Base-by-base conservation (phyloP, 2,329 filamentous ascomycete genomes). In the Fusarium sp. region DNA sequence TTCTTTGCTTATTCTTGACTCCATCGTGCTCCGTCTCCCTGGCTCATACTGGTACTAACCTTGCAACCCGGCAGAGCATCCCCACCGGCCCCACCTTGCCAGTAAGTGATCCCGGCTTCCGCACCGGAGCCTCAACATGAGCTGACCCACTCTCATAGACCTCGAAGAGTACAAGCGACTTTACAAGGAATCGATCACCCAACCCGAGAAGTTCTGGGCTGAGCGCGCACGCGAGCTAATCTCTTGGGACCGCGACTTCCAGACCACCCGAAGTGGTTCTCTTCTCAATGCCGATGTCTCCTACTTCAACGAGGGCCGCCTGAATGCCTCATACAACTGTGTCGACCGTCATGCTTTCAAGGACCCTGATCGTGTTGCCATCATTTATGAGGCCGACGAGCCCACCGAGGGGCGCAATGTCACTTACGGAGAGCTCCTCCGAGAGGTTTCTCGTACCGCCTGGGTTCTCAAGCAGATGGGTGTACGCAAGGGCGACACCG, bases 351-450 rank as follows among this genome's bases (percentile, higher is more conserved):
- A 98, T 83, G 96, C 96, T n/a, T 89, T 97, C 84, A 94, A 95
- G 84, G 91, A 97, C 84, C 96, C 96, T 52, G 86, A 98, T 85
- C 94, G 92, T 84, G 91, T 96, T 52, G 96, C 96, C 81, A 97
- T 99, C 84, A 97, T 98, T 85, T 99, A 98, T 86, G 96, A 99
- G 86, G 95, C 95, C 69, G 96, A 99, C 79, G 96, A 99, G 84
- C 90, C 92, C 45, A 87, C 84, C 60, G 93, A 97, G 80, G 95
- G 96, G 79, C 94, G 95, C 75, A 95, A 88, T 74, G 92, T 99
- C 82, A 96, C 94, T 73, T 99, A 98, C 78, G 90, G 92, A 78
- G 95, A 99, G 88, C 92, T 99, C 58, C 89, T 98, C 70, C 92
- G 94, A 73, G 90, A 99, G 83, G 95, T 99, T 57, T 98, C 92